Evolutionary conservation across 2,329 filamentous ascomycete species (phyloP), one percentile per base, ranked within the genome.

Genomic region (Aspergillus ustus): DNA sequence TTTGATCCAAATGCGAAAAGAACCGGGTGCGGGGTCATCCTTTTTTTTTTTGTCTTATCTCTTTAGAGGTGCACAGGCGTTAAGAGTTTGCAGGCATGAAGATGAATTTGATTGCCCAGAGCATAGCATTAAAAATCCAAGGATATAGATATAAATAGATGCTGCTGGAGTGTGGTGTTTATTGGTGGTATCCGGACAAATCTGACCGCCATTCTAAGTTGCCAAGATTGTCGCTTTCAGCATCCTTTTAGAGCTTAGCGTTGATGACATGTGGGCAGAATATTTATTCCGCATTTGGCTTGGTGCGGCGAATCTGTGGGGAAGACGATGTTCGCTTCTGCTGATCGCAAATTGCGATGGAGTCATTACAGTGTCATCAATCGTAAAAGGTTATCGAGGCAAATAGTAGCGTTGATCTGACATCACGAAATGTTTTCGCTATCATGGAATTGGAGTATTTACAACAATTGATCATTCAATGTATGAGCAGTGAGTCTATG

Each of bases 1-100:
- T 93, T 93, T 4, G 91, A 93, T 34, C 91, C 91, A 51, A 93
- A 82, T 2, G 90, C 85, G 69, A 89, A 91, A 19, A 91, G 73
- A 1, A 17, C 40, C 25, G 49, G 43, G 25, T 15, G 17, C 17
- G 43, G 13, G 31, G n/a, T 22, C 25, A 62, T 57, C 44, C 37
- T 63, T 34, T 50, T 44, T 8, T 4, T 60, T 28, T 19, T 13
- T 25, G 25, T 37, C 7, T 9, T 20, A 31, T 22, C 6, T 37
- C 13, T 40, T 3, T 25, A 25, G 25, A 25, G 25, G 4, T 25
- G 25, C 6, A 25, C 6, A 25, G 4, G 25, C 6, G 25, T 25
- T 25, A 25, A 25, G 25, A 25, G 25, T 5, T 25, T 25, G 25
- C 25, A 25, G 25, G 25, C 25, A 25, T 40, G 37, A 6, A 45